Percentiles rank a stretch among this genome's conserved stretches.
Conservation (phyloP, 306 rosid genomes). For the Prosopis cineraria region DNA sequence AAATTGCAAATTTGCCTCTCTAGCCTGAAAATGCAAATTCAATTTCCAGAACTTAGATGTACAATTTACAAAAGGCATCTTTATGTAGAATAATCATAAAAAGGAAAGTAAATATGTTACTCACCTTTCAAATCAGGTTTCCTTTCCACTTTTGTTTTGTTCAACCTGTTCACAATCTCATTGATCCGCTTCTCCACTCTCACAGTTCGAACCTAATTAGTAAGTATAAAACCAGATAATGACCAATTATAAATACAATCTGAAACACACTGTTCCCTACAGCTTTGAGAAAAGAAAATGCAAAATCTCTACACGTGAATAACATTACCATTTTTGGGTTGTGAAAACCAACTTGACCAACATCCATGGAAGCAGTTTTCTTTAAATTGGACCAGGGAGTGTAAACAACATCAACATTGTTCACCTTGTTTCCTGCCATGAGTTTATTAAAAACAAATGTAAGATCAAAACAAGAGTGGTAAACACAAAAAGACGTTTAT, state of each 20-base stretch:
- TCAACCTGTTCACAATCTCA: constrained; percentile 72
- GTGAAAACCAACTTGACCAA: constrained; percentile 83
- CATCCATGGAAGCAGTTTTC: constrained; percentile 81
- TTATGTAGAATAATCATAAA: background rate
- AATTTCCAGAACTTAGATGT: background rate
- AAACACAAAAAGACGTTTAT: background rate
- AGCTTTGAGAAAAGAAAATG: background rate
- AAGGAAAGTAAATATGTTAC: background rate
- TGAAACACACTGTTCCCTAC: background rate
- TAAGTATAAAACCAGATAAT: constrained; percentile 24
- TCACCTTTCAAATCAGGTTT: constrained; percentile 77
- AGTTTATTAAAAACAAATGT: background rate
- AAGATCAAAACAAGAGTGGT: background rate
- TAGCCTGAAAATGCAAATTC: background rate
- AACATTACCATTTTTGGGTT: constrained; percentile 61
- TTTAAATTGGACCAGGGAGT: constrained; percentile 82
- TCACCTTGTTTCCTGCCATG: constrained; percentile 70
- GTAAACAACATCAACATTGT: constrained; percentile 73
- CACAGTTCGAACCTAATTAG: constrained; percentile 70
- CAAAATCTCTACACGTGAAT: background rate
- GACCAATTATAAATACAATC: constrained; percentile 8
- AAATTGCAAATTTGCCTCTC: background rate
- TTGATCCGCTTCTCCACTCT: constrained; percentile 77
- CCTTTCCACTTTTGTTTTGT: constrained; percentile 77
- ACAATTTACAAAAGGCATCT: background rate